Percentiles rank a stretch among this genome's conserved stretches.
These are phyloP conservation scores for Cystobasidiaceae sp. DNA, from an alignment of 1,284 basidiomycete species.

Conservation along the genomic window DNA sequence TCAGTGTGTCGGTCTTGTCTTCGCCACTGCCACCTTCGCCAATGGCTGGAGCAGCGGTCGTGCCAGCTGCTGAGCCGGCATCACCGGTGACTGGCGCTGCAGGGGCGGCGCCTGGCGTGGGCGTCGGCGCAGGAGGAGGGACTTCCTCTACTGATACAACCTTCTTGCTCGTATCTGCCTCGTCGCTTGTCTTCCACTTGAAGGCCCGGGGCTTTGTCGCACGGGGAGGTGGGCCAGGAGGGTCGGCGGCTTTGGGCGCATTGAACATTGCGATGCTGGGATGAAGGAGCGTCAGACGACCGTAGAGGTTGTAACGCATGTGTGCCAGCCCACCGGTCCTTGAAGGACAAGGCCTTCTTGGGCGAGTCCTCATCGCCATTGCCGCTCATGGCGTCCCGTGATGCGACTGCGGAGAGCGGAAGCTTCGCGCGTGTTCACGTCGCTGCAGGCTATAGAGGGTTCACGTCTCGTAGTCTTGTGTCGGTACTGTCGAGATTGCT, in stretches of 20 bases:
- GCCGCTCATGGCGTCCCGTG: constrained; percentile 27
- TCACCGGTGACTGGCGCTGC: not conserved
- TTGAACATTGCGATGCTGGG: constrained; percentile 31
- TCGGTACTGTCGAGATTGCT: too few relatives aligned
- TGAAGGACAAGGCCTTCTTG: constrained; percentile 23
- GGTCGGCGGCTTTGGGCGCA: constrained; percentile 22
- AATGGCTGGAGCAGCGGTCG: not conserved
- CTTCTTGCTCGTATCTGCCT: constrained; percentile 8
- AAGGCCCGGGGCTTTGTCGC: constrained; percentile 22
- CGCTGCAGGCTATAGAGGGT: too few relatives aligned
- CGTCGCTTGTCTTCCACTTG: constrained; percentile 31
- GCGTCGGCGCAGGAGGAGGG: constrained; percentile 13
- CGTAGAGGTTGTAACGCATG: not conserved
- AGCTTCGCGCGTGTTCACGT: too few relatives aligned
- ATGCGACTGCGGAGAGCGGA: too few relatives aligned
- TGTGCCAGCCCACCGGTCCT: constrained; percentile 16
- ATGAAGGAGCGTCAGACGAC: constrained; percentile 28
- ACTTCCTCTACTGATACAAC: constrained; percentile 2
- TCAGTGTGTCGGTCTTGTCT: not conserved
- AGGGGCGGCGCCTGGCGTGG: not conserved
- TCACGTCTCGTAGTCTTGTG: too few relatives aligned
- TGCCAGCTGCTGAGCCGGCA: not conserved
- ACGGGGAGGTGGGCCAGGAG: constrained; percentile 19
- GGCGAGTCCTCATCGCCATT: constrained; percentile 8
- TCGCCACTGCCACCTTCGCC: not conserved